Evolutionary conservation across 2,329 filamentous ascomycete species (phyloP).

Genomic region (Penicillium sp.): DNA sequence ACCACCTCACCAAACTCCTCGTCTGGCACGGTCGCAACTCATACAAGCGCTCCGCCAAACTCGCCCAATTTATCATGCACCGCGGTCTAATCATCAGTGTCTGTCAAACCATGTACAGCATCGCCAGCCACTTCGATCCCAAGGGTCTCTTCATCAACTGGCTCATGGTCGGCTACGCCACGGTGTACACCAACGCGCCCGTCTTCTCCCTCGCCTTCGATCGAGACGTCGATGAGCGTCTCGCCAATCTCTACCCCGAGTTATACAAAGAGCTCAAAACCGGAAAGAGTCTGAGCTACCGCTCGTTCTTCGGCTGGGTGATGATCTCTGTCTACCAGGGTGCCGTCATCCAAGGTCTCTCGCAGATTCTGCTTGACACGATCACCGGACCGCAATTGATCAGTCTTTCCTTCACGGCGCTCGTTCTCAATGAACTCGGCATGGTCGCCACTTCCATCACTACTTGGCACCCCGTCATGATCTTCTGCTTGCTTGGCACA

Average conservation of each 20-base stretch:
- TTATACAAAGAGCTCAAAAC: slow-evolving; percentile 96
- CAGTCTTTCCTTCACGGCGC: slow-evolving; percentile 84
- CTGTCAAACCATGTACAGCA: slow-evolving; percentile 96
- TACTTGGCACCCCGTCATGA: slow-evolving; percentile 95
- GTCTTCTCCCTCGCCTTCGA: slow-evolving; percentile 94
- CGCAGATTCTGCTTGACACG: slow-evolving; percentile 81
- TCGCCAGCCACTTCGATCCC: slow-evolving; percentile 88
- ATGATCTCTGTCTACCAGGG: slow-evolving; percentile 94
- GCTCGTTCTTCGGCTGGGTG: slow-evolving; percentile 96
- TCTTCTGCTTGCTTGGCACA: slow-evolving; percentile 79
- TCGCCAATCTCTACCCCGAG: slow-evolving; percentile 94
- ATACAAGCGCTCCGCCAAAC: slow-evolving; percentile 93
- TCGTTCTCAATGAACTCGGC: slow-evolving; percentile 90
- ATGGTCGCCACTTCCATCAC: slow-evolving; percentile 98
- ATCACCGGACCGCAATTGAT: slow-evolving; percentile 72
- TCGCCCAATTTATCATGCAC: slow-evolving; percentile 97
- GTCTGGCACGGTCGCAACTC: slow-evolving; percentile 98
- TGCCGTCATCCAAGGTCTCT: slow-evolving; percentile 90
- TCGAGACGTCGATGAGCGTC: slow-evolving; percentile 88
- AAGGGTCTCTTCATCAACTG: slow-evolving; percentile 95
- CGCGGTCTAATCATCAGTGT: slow-evolving; percentile 92
- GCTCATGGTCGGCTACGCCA: slow-evolving; percentile 95
- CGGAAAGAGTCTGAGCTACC: slow-evolving; percentile 83
- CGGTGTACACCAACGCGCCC: slow-evolving; percentile 89
- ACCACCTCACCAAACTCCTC: slow-evolving; percentile 91